Percentiles rank a stretch among this genome's conserved stretches.
Evolutionary conservation across 208 protist species (phyloP).

Genomic region (Naegleria lovaniensis): DNA sequence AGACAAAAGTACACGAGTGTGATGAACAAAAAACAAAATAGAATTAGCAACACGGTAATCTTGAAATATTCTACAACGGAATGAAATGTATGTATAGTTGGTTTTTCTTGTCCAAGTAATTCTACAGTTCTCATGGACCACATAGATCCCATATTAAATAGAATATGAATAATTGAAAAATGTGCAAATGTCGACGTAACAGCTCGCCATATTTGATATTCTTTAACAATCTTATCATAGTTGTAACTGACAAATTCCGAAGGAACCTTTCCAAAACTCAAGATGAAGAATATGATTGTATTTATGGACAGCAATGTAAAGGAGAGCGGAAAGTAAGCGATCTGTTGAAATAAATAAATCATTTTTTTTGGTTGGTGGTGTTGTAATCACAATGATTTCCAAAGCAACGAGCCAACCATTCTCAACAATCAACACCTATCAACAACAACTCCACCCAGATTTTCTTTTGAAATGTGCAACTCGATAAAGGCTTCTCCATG

Average conservation of each 20-base stretch:
- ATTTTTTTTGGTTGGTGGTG: not conserved
- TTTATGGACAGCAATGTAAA: not conserved
- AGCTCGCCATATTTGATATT: not conserved
- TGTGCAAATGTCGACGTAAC: conserved; percentile 2
- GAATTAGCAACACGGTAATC: not conserved
- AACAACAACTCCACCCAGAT: too few species aligned
- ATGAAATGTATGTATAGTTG: not conserved
- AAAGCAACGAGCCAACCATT: too few species aligned
- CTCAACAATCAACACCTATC: too few species aligned
- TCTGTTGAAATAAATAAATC: not conserved
- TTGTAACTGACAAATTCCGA: not conserved
- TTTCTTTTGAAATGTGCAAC: too few species aligned
- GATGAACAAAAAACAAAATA: not conserved
- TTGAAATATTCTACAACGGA: not conserved
- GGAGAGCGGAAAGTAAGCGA: not conserved
- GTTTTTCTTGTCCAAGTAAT: not conserved
- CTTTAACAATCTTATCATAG: not conserved
- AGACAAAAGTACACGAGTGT: not conserved
- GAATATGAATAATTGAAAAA: not conserved
- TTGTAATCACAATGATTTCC: too few species aligned
- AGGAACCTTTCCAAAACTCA: not conserved
- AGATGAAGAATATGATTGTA: not conserved
- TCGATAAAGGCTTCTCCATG: too few species aligned
- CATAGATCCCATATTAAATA: conserved; percentile 13
- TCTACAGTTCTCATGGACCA: not conserved